Base-by-base conservation (phyloP, 371 early-diverging fungal genomes). In the Mortierella sp. region DNA sequence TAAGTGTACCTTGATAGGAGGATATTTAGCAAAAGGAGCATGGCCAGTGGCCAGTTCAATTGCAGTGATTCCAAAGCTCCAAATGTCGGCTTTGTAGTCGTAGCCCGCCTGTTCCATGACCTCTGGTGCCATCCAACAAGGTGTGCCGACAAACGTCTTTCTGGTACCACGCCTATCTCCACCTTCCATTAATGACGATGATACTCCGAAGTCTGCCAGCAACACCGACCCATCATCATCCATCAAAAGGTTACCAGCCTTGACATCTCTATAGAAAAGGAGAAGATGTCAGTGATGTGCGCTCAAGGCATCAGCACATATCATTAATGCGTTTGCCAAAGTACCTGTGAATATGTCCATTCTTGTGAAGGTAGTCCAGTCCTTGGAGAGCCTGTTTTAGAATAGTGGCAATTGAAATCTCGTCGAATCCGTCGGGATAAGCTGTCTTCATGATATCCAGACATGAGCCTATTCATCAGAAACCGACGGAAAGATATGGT, bases 81-180 rank as follows among this genome's bases (percentile, higher is more conserved):
- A 97, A 64, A 96, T 96, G 81, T 97, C 97, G 0, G 96, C 97
- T 83, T 95, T 94, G 77, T 90, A 93, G 73, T 95, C 94, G 83
- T 97, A 96, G 10, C 92, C 94, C 9, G 90, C 88, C 76, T 76
- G 89, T 47, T 86, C 86, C 88, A 89, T 88, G 32, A 87, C 86
- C 69, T 90, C 94, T 16, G 94, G 94, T 12, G 96, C 97, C 95
- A 97, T 97, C 96, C 95, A 95, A 14, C 96, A 96, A 20, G 96
- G 96, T 68, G 95, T 95, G 20, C 96, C 97, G 16, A 96, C 97
- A 91, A 96, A 97, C 0, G 97, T 97, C 85, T 94, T 95, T 72
- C 97, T 81, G 78, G 90, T 80, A 24, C 92, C 93, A 66, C 87
- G 87, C 39, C 93, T 84, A 52, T 94, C 95, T 3, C 94, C 95